A percentile compares a stretch with the other conserved stretches of the same genome.
phyloP scores from a whole-genome alignment of 2,329 filamentous ascomycete genomes.

The Hypoxylon sp. region DNA sequence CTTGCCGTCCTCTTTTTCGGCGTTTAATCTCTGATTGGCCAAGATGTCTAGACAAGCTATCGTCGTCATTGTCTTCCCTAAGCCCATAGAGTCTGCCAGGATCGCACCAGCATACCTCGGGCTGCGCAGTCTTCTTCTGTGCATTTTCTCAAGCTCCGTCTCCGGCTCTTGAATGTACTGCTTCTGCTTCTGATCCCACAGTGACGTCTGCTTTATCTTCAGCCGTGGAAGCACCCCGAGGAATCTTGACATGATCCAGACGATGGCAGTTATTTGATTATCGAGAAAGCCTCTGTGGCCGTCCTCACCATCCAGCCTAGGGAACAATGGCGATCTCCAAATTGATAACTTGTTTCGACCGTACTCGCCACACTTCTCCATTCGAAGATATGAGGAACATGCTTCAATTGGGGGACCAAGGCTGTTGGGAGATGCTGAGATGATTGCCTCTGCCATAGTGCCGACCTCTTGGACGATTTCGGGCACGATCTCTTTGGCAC shows the following conservation, averaged over 20 bases:
- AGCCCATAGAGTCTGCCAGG: conserved; percentile 52
- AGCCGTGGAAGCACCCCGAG: conserved; percentile 48
- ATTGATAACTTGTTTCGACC: conserved; percentile 45
- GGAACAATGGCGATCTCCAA: conserved; percentile 48
- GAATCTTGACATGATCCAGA: conserved; percentile 51
- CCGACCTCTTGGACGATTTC: conserved; percentile 41
- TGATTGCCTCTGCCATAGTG: conserved; percentile 46
- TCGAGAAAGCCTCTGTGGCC: conserved; percentile 47
- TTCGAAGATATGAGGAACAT: conserved; percentile 46
- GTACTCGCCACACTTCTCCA: conserved; percentile 48
- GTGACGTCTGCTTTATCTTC: background rate
- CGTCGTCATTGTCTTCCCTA: conserved; percentile 50
- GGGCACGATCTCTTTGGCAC: conserved; percentile 22
- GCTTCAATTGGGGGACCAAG: conserved; percentile 50
- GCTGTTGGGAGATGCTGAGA: conserved; percentile 48
- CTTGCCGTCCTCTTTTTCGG: conserved; percentile 16
- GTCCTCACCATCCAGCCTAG: conserved; percentile 41
- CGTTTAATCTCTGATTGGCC: conserved; percentile 44
- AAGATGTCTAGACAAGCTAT: conserved; percentile 47
- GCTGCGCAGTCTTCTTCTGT: conserved; percentile 42
- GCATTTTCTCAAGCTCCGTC: conserved; percentile 25
- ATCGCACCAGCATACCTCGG: conserved; percentile 50
- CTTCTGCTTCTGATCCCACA: conserved; percentile 4
- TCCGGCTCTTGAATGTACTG: conserved; percentile 7
- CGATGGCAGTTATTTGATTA: conserved; percentile 52